Percentiles rank a stretch among this genome's conserved stretches.
Conservation (phyloP, 257 asterid species). For the Leptodermis oblonga region DNA sequence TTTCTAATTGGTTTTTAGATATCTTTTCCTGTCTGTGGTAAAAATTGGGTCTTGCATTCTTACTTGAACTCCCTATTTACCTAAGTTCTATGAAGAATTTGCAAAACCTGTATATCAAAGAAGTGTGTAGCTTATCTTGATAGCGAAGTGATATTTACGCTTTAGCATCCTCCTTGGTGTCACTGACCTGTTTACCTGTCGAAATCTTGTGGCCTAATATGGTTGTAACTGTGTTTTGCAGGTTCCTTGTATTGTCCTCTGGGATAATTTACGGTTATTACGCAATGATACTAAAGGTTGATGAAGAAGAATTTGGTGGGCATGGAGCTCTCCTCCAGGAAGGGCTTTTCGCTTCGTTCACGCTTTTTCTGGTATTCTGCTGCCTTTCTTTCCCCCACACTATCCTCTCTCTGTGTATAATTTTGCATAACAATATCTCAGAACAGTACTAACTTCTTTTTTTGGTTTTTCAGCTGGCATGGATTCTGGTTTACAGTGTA, state of each 20-base stretch:
- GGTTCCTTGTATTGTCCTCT: conserved; percentile 69
- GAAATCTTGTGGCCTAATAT: background rate
- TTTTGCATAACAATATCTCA: background rate
- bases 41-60: too few species aligned
- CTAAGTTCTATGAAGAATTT: background rate
- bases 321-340: conserved; percentile 92
- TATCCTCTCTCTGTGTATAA: background rate
- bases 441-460: background rate
- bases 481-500: conserved; percentile 96
- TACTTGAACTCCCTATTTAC: background rate
- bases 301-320: conserved; percentile 97
- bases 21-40: background rate
- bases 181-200: background rate
- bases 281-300: conserved; percentile 63
- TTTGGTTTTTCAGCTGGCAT: conserved; percentile 54
- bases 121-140: too few species aligned
- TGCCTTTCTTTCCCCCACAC: background rate
- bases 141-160: background rate
- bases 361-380: conserved; percentile 72
- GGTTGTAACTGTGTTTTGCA: conserved; percentile 26
- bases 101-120: too few species aligned
- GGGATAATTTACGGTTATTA: conserved; percentile 82
- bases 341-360: conserved; percentile 87
- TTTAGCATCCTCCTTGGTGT: background rate
- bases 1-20: background rate